Base-by-base conservation (phyloP, 495 filamentous ascomycete species). In the Aspergillus haitiensis region DNA sequence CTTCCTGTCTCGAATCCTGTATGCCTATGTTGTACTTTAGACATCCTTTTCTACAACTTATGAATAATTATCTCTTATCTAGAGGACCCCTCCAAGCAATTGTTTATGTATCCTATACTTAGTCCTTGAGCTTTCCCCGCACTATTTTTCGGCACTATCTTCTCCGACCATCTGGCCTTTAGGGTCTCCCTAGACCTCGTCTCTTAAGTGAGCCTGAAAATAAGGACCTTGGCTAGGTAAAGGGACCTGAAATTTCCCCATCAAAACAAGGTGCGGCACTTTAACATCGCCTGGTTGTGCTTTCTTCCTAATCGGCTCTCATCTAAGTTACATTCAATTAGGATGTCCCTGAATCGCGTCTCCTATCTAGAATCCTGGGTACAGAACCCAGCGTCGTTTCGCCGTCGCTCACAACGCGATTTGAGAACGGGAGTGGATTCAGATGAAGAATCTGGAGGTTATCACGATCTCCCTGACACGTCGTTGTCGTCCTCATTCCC, bases 361-460 rank as follows among this genome's bases (percentile, higher is more conserved):
- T 64, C 66, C 44, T 69, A 69, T 58, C 60, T 80, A 7, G 77
- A 80, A 59, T 74, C 73, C 52, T 80, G 77, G 77, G 75, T 75
- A 48, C 73, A 70, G 35, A 72, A 70, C 52, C 73, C 72, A n/a
- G 67, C 72, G 2, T 68, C 70, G n/a, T 65, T 74, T 34, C 65
- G 70, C 33, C 67, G 68, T 44, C 65, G 61, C 34, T 56, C 34
- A 13, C 35, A 54, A 33, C 62, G 35, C 13, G 71, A 60, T 33
- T 57, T 52, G 59, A 59, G 18, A 52, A 64, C 44, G 13, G 49
- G 34, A 44, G 47, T 16, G n/a, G 62, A 58, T 21, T 72, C 70
- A 10, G 72, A 72, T n/a, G 67, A 68, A 8, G 70, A 72, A 31
- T 65, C 71, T 36, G 64, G 67, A 11, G 55, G 52, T 0, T 70